A percentile compares a stretch with the other conserved stretches of the same genome.
phyloP scores from a whole-genome alignment of 306 rosid genomes.

The Sicyos edulis region DNA sequence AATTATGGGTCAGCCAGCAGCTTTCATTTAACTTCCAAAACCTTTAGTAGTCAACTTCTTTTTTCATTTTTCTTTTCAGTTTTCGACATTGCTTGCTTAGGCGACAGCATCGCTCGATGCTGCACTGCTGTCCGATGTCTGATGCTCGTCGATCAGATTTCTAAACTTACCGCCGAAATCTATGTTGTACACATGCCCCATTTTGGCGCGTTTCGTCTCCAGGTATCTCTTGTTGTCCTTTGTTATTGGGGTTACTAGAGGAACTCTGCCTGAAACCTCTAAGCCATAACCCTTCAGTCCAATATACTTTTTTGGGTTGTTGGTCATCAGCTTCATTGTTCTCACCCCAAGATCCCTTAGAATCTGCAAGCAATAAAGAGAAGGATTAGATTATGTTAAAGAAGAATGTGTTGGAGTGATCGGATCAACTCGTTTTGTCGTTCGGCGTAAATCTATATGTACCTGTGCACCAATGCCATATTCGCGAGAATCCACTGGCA shows the following conservation, averaged over 20 bases:
- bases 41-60: background rate
- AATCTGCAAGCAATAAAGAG: conserved; percentile 38
- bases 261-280: conserved; percentile 66
- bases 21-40: background rate
- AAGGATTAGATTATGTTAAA: background rate
- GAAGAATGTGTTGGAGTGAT: background rate
- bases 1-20: too few species aligned
- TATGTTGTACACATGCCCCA: conserved; percentile 60
- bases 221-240: conserved; percentile 63
- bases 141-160: conserved; percentile 29
- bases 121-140: conserved; percentile 18
- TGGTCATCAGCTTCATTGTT: conserved; percentile 85
- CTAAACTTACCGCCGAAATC: conserved; percentile 34
- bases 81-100: background rate
- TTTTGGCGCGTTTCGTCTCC: conserved; percentile 68
- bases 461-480: conserved; percentile 99
- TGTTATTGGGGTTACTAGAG: conserved; percentile 59
- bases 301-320: conserved; percentile 72
- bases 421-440: background rate
- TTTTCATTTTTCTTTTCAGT: background rate
- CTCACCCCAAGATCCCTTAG: conserved; percentile 68
- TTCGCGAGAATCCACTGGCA: conserved; percentile 93
- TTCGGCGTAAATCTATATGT: conserved; percentile 5
- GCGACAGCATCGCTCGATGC: background rate
- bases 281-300: conserved; percentile 87